phyloP scores from a whole-genome alignment of 768 basidiomycete genomes.

The Leccinum uliginosum region DNA sequence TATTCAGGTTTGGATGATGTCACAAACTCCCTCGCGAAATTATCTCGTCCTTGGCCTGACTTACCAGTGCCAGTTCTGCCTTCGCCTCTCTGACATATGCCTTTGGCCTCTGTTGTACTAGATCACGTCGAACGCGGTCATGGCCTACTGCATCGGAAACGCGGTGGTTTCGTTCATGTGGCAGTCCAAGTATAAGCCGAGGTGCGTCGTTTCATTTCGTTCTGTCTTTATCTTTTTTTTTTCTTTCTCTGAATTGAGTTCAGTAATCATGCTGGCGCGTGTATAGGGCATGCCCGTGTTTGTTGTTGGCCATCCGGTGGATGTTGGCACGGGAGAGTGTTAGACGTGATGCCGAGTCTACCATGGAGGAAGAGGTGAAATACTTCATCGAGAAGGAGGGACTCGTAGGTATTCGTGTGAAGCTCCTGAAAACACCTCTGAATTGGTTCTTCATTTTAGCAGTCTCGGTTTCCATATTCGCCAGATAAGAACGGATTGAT shows the following conservation, averaged over 20 bases:
- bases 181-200: conserved; percentile 61
- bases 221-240: background rate
- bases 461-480: background rate
- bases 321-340: conserved; percentile 59
- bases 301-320: too few relatives aligned
- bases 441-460: background rate
- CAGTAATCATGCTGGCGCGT: background rate
- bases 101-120: background rate
- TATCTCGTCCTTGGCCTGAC: conserved; percentile 58
- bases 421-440: too few relatives aligned
- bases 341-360: conserved; percentile 56
- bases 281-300: conserved; percentile 46
- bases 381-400: conserved; percentile 58
- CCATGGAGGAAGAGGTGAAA: conserved; percentile 49
- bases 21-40: conserved; percentile 72
- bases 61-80: conserved; percentile 44
- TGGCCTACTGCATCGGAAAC: conserved; percentile 65
- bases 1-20: conserved; percentile 59
- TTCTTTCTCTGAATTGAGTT: background rate
- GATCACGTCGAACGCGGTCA: conserved; percentile 54
- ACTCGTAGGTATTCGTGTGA: too few relatives aligned
- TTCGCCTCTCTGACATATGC: background rate
- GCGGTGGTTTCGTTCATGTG: conserved; percentile 76
- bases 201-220: conserved; percentile 34
- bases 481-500: background rate